Base-by-base conservation (phyloP, 1,284 basidiomycete species). In the Omphalotus olearius region DNA sequence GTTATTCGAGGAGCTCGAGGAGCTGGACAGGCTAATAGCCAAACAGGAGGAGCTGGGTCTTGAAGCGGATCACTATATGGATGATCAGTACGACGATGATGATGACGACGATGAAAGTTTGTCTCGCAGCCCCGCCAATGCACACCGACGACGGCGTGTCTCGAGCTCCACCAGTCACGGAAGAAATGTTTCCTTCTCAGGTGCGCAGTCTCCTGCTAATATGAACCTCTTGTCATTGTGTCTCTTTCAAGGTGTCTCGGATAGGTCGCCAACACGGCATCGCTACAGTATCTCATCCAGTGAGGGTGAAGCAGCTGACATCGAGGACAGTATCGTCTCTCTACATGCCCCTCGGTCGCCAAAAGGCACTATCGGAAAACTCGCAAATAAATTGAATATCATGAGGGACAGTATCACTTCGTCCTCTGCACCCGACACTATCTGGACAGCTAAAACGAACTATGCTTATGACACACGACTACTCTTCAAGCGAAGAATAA, bases 401-500 rank as follows among this genome's bases (percentile, higher is more conserved):
- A 66, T 80, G 61, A 76, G 65, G 50, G 79, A 80, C 56, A 84
- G 76, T 13, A 30, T 46, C 26, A 46, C 45, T 10, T 68, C 74
- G 0, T 79, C 81, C 7, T 60, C 69, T 2, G 55, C 45, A 1
- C 56, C 55, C 1, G 78, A 79, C 46, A 79, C 75, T 10, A 76
- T 93, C 16, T 98, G 94, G 93, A 91, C 81, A 2, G 80, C 90
- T 28, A 82, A 79, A 55, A 81, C 83, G 42, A 88, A 93, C 67
- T 94, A 92, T 59, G 94, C 93, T 4, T 88, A 84, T 65, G 94
- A 98, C 63, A 82, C 88, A 16, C 84, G 93, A 36, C 80, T 98
- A 48, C 77, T 96, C 26, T 93, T 91, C 79, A 98, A 98, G 73
- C 84, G 93, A 55, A 79, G 88, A 57, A 93, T 98, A 54, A 91